These are phyloP conservation scores for Boletus subcaerulescens DNA, from an alignment of 768 basidiomycete genomes.

Conservation along the genomic window DNA sequence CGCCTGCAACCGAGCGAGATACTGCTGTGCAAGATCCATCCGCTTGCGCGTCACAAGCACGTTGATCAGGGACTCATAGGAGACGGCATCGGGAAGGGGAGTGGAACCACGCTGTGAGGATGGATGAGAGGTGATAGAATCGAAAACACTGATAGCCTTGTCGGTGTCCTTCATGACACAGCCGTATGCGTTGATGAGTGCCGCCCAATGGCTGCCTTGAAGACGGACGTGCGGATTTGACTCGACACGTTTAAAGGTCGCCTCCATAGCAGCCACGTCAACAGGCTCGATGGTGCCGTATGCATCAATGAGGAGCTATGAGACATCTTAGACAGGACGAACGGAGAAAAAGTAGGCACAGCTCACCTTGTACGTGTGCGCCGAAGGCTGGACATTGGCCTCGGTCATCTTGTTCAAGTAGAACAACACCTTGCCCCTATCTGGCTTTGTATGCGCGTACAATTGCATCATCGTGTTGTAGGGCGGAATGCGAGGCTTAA, in stretches of 20 bases:
- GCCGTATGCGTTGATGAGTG: slow-evolving; percentile 87
- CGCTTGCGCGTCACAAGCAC: slow-evolving; percentile 76
- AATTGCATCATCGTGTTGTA: slow-evolving; percentile 99
- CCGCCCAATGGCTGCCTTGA: slow-evolving; percentile 71
- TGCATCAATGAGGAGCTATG: slow-evolving; percentile 80
- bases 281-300: slow-evolving; percentile 86
- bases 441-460: slow-evolving; percentile 87
- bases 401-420: slow-evolving; percentile 67
- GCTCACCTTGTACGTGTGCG: slow-evolving; percentile 90
- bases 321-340: neutral
- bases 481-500: slow-evolving; percentile 87
- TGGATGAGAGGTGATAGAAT: slow-evolving; percentile 61
- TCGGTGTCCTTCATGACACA: slow-evolving; percentile 74
- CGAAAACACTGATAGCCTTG: slow-evolving; percentile 73
- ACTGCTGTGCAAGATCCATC: slow-evolving; percentile 70
- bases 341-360: neutral
- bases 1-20: slow-evolving; percentile 56
- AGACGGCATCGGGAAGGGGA: slow-evolving; percentile 70
- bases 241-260: slow-evolving; percentile 60
- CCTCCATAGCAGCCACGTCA: slow-evolving; percentile 68
- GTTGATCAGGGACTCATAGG: slow-evolving; percentile 89
- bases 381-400: slow-evolving; percentile 68
- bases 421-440: slow-evolving; percentile 68
- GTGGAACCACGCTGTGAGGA: slow-evolving; percentile 33
- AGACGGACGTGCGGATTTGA: slow-evolving; percentile 31